Evolutionary conservation across 208 protist species (phyloP).

Genomic region (Trypanosomatidae sp.): DNA sequence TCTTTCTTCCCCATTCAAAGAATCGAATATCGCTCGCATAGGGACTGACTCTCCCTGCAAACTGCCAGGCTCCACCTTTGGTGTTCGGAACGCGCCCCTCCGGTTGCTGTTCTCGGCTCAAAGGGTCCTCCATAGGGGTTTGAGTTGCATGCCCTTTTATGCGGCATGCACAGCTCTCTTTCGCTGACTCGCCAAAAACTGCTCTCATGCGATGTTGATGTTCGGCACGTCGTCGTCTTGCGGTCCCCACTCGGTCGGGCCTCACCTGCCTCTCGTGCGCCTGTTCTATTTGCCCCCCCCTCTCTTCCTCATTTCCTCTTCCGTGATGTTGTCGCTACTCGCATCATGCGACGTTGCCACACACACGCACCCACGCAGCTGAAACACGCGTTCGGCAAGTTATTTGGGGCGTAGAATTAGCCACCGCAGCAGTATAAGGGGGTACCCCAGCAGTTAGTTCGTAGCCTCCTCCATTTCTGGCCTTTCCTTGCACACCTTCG

Average conservation of each 20-base stretch:
- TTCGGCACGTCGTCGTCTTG: neutral
- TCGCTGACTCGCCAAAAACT: neutral
- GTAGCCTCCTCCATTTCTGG: neutral
- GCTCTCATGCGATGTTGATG: neutral
- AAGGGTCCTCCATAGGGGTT: neutral
- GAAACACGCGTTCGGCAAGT: neutral
- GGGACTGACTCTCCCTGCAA: neutral
- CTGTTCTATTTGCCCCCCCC: neutral
- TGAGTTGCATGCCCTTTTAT: neutral
- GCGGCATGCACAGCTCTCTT: neutral
- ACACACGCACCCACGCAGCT: neutral
- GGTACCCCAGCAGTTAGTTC: neutral
- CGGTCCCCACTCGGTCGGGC: neutral
- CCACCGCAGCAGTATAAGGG: neutral
- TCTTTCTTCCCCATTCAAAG: neutral
- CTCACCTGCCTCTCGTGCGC: neutral
- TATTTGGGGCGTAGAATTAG: neutral
- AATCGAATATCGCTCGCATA: neutral
- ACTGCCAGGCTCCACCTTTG: neutral
- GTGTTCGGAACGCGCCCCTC: neutral
- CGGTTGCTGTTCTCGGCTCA: neutral
- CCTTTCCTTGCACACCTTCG: neutral
- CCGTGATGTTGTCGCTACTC: neutral
- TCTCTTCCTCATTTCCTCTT: slow-evolving; percentile 1
- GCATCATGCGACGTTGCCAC: neutral